Evolutionary conservation across 805 yeast species (phyloP), one percentile per base, ranked within the genome.

Genomic region (Candida suzukii): DNA sequence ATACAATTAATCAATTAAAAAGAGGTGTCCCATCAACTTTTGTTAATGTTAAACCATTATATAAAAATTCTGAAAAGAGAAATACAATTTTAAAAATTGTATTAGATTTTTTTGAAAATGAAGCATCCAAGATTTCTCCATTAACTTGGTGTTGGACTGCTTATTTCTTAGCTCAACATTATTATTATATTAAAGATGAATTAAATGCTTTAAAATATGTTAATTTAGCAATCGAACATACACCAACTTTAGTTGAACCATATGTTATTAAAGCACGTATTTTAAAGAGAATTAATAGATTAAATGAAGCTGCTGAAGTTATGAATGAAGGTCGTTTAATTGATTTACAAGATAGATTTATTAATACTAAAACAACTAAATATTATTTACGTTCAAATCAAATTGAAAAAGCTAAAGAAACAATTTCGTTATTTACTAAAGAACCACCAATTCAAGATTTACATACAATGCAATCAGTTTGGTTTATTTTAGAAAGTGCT

Each of bases 1-100:
- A 88, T 57, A 61, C 90, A 36, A 44, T 72, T 5, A 60, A 69
- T 4, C 85, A 82, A 54, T 72, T 93, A 52, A 64, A 72, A 46
- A 74, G 88, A 42, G 95, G 95, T 32, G 93, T 88, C 27, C 98
- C 98, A 4, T 85, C 96, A 1, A 74, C 93, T 4, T 93, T 90
- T 63, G 83, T 83, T 41, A 83, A 86, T 51, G 77, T 93, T 38
- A 88, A 90, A 63, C 85, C 95, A 1, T 68, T 88, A 48, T 87
- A 86, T 63, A 71, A 67, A 41, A 73, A 68, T 38, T 65, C 46
- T 39, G 53, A 57, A 37, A 68, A 63, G 50, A 57, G 60, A 17
- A 47, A 51, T 9, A 48, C 70, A 2, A 71, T 86, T 42, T 78
- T 73, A 44, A 57, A 71, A 27, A 63, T 84, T 42, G 85, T 80